Evolutionary conservation across 2,329 filamentous ascomycete species (phyloP).

Genomic region (Colletotrichum nymphaeae): DNA sequence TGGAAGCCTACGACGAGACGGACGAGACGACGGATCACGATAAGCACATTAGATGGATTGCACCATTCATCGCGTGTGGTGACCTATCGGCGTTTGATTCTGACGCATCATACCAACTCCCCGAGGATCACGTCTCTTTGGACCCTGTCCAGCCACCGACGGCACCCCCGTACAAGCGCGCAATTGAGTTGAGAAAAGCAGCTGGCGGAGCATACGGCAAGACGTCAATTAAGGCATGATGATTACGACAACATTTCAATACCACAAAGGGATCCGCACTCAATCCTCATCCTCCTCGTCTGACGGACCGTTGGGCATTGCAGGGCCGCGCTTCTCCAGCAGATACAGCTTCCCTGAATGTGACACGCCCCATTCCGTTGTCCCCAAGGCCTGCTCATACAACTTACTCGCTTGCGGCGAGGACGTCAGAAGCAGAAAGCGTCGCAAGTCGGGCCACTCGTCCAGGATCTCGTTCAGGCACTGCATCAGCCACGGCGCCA

Average conservation of each 20-base stretch:
- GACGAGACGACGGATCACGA: constrained; percentile 50
- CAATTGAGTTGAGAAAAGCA: constrained; percentile 83
- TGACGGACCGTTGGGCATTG: constrained; percentile 18
- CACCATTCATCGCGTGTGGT: constrained; percentile 96
- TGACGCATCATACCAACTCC: constrained; percentile 92
- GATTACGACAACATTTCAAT: neutral
- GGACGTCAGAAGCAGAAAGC: constrained; percentile 66
- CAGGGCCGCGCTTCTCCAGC: constrained; percentile 54
- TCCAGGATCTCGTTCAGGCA: constrained; percentile 68
- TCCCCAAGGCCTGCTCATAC: constrained; percentile 61
- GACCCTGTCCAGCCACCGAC: constrained; percentile 96
- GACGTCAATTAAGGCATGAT: constrained; percentile 57
- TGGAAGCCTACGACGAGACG: constrained; percentile 43
- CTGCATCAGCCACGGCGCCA: constrained; percentile 74
- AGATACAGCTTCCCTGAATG: constrained; percentile 52
- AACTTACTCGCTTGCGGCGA: constrained; percentile 48
- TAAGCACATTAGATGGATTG: constrained; percentile 77
- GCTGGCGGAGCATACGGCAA: constrained; percentile 83
- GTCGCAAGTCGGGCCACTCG: constrained; percentile 69
- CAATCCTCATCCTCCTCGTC: constrained; percentile 18
- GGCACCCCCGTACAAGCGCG: constrained; percentile 92
- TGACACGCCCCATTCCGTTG: constrained; percentile 55
- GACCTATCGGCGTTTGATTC: constrained; percentile 95
- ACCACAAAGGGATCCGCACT: neutral
- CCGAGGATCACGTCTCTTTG: constrained; percentile 85